Base-by-base conservation (phyloP, 805 yeast genomes). In the Yamadazyma nakazawae region DNA sequence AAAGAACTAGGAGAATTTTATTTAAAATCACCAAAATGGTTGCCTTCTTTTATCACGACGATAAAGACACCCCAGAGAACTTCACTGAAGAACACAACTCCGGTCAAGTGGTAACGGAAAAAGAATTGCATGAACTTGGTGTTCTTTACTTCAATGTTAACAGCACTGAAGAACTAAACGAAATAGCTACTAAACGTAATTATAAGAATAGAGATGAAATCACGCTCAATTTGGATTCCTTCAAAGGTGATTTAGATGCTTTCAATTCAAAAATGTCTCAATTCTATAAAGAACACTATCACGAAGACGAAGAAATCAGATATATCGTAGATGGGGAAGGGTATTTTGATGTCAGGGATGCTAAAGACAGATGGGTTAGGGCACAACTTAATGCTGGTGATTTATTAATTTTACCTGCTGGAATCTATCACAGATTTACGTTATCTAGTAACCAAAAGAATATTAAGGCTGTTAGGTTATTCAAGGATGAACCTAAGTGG, bases 401-500 rank as follows among this genome's bases (percentile, higher is more conserved):
- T 59, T 68, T 85, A 57, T 61, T 86, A 47, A 77, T 87, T 43
- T 71, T 86, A 28, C 99, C 99, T 0, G 89, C 96, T 0, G 98
- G 98, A 0, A 89, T 92, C 32, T 92, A 88, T 64, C 99, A 92
- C 67, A 78, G 99, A 21, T 92, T 92, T 66, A 89, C 97, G 1
- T 74, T 92, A 53, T 76, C 89, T 9, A 66, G 72, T 37, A 58
- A 60, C 16, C 60, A 69, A 42, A 80, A 82, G 62, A 77, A 78
- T 54, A 84, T 92, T 54, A 78, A 79, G 49, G 96, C 98, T 3
- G 63, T 87, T 58, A 74, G 99, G 54, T 68, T 92, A 56, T 92
- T 92, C 72, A 81, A 89, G 64, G 97, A 89, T 56, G 96, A 91
- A 68, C 98, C 98, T 24, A 92, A 90, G 63, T 92, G 99, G 99